Evolutionary conservation across 2,329 filamentous ascomycete species (phyloP).

Genomic region (Lojkania enalia): DNA sequence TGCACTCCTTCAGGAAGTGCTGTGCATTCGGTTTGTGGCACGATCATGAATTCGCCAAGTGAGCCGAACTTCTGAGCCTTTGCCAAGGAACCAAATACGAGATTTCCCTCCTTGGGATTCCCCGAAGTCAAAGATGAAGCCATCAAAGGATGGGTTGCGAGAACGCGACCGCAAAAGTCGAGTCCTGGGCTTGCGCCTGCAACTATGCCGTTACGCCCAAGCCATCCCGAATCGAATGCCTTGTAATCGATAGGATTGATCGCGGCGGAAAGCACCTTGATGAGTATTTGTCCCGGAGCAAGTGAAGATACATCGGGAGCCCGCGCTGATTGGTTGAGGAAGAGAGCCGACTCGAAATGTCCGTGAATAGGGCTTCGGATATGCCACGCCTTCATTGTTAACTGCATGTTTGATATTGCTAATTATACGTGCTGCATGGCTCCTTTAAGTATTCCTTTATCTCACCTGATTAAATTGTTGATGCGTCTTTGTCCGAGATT

Average conservation of each 20-base stretch:
- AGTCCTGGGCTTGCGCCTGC: conserved; percentile 54
- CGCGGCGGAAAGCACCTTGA: conserved; percentile 57
- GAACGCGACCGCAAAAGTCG: conserved; percentile 58
- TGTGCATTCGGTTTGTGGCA: conserved; percentile 22
- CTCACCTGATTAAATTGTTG: too few relatives aligned
- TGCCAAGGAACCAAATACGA: conserved; percentile 45
- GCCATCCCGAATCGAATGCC: conserved; percentile 56
- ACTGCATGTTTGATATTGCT: too few relatives aligned
- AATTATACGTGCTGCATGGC: too few relatives aligned
- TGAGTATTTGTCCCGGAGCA: too few relatives aligned
- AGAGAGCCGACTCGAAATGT: conserved; percentile 60
- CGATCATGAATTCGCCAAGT: conserved; percentile 44
- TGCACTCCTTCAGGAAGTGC: conserved; percentile 31
- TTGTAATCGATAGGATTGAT: conserved; percentile 70
- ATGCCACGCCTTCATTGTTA: conserved; percentile 64
- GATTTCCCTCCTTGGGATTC: conserved; percentile 40
- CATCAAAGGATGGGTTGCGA: too few relatives aligned
- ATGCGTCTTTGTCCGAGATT: too few relatives aligned
- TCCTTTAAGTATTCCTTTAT: too few relatives aligned
- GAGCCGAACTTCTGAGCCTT: conserved; percentile 39
- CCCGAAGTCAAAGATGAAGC: too few relatives aligned
- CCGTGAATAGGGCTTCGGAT: conserved; percentile 52
- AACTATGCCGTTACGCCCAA: conserved; percentile 40
- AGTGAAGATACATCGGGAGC: too few relatives aligned
- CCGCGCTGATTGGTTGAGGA: conserved; percentile 47